Conservation (phyloP, 768 basidiomycete species). For the Amanita polypyramis region DNA sequence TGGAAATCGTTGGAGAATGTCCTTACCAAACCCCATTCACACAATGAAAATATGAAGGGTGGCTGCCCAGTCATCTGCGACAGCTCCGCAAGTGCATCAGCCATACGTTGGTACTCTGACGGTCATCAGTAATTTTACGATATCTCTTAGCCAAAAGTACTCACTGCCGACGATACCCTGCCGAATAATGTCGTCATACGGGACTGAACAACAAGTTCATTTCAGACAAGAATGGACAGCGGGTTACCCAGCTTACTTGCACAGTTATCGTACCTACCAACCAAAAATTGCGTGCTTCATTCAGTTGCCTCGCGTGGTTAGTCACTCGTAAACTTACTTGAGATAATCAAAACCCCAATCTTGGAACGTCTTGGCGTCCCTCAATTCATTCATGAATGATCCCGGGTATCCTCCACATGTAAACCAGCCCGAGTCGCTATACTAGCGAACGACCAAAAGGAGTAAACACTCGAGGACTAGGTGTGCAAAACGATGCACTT, state of each 20-base stretch:
- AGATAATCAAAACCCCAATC: slow-evolving; percentile 62
- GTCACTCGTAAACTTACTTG: slow-evolving; percentile 29
- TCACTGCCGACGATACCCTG: slow-evolving; percentile 44
- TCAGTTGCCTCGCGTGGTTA: neutral
- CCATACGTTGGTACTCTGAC: slow-evolving; percentile 51
- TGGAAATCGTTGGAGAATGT: neutral
- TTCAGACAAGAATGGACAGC: neutral
- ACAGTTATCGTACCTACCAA: slow-evolving; percentile 41
- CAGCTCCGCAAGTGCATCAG: slow-evolving; percentile 43
- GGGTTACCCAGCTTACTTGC: slow-evolving; percentile 24
- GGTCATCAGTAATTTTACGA: neutral
- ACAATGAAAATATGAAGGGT: slow-evolving; percentile 47
- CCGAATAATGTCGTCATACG: slow-evolving; percentile 46
- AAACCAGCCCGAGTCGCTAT: slow-evolving; percentile 36
- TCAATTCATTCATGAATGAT: slow-evolving; percentile 47
- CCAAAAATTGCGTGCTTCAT: neutral
- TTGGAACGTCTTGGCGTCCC: slow-evolving; percentile 45
- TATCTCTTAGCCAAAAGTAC: slow-evolving; percentile 11
- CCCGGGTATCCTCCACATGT: slow-evolving; percentile 62
- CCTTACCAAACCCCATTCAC: slow-evolving; percentile 56
- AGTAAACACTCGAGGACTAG: neutral
- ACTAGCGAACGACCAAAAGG: neutral
- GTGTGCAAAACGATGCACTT: slow-evolving; percentile 9
- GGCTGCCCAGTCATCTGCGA: slow-evolving; percentile 29
- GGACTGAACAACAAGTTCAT: slow-evolving; percentile 24